These are phyloP conservation scores for Geotrichum bryndzae DNA, from an alignment of 1,139 yeast genomes.

Conservation along the genomic window DNA sequence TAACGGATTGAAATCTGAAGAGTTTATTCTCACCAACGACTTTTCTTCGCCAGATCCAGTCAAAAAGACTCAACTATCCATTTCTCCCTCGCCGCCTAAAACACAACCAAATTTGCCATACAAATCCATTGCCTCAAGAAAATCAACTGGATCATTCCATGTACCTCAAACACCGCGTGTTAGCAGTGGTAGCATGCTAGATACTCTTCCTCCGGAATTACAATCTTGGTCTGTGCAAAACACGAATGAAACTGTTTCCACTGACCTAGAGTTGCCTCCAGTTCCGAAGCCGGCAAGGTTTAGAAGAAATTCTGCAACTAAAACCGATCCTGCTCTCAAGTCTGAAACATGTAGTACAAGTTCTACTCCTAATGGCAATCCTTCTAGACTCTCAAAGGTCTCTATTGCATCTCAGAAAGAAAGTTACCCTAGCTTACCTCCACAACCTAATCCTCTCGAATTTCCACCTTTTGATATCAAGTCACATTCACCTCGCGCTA, in stretches of 20 bases:
- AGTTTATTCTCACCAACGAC: background rate
- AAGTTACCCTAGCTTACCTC: background rate
- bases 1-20: background rate
- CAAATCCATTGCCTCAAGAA: background rate
- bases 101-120: background rate
- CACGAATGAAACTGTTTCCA: background rate
- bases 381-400: background rate
- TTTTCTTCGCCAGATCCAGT: background rate
- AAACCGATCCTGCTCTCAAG: background rate
- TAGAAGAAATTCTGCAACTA: background rate
- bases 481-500: background rate
- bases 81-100: background rate
- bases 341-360: background rate
- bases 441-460: background rate
- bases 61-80: background rate
- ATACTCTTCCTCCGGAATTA: background rate
- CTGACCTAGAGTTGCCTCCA: background rate
- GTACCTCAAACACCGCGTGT: background rate
- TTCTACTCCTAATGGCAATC: background rate
- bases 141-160: slow-evolving; percentile 3
- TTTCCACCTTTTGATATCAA: background rate
- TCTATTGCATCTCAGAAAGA: background rate
- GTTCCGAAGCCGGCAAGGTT: background rate
- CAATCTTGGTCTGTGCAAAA: background rate
- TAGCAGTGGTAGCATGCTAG: background rate